A percentile compares a stretch with the other conserved stretches of the same genome.
phyloP scores from a whole-genome alignment of 2,329 filamentous ascomycete species.

The Diplodia intermedia region DNA sequence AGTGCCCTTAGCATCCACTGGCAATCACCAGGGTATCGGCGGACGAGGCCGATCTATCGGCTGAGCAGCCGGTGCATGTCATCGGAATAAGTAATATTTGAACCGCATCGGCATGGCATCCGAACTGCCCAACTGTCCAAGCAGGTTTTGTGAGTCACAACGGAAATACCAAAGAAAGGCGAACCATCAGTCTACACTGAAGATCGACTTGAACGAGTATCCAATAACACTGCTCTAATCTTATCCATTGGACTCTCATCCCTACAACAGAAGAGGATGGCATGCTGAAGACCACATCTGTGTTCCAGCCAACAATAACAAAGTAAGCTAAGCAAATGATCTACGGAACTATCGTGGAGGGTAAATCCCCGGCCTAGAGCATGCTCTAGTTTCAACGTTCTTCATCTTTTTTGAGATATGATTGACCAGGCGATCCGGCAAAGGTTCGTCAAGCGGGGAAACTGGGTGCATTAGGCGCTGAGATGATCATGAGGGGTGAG shows the following conservation, averaged over 20 bases:
- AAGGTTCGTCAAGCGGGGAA: neutral
- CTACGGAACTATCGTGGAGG: too few species aligned
- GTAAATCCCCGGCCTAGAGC: neutral
- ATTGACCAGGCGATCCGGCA: neutral
- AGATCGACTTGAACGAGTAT: too few species aligned
- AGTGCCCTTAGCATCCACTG: neutral
- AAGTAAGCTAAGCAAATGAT: too few species aligned
- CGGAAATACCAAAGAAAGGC: too few species aligned
- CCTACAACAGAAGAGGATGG: too few species aligned
- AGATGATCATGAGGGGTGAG: neutral
- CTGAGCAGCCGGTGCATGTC: neutral
- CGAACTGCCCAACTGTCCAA: too few species aligned
- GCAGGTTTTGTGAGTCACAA: too few species aligned
- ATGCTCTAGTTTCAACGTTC: neutral
- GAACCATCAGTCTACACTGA: too few species aligned
- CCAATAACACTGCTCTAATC: too few species aligned
- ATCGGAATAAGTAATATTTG: neutral
- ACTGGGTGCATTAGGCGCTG: neutral
- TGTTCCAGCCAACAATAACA: too few species aligned
- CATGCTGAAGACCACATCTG: too few species aligned
- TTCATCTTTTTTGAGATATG: neutral
- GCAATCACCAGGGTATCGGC: neutral
- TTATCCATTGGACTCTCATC: too few species aligned
- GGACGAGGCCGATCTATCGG: neutral
- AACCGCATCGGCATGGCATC: neutral